Conservation (phyloP, 2,329 filamentous ascomycete species). For the Tolypocladium paradoxum region DNA sequence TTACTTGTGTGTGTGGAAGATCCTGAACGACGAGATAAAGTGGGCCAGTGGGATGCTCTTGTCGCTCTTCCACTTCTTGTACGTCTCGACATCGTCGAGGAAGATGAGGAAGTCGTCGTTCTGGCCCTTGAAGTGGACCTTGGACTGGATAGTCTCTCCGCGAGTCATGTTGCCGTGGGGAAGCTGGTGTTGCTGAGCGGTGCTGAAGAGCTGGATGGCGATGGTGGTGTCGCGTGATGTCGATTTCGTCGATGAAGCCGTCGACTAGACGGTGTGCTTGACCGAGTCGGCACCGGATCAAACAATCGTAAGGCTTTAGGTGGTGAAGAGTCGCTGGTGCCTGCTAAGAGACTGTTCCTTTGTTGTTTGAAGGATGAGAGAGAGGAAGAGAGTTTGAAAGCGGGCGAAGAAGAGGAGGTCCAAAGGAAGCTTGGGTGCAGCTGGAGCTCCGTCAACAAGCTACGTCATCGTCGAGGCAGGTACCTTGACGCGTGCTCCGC, state of each 20-base stretch:
- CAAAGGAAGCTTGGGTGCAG: neutral
- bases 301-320: neutral
- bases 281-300: neutral
- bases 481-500: neutral
- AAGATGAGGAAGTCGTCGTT: constrained; percentile 50
- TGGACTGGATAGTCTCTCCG: constrained; percentile 59
- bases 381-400: neutral
- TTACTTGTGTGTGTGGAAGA: constrained; percentile 85
- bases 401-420: neutral
- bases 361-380: neutral
- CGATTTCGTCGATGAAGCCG: neutral
- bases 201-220: constrained; percentile 1
- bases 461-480: constrained; percentile 9
- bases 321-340: neutral
- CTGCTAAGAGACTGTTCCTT: neutral
- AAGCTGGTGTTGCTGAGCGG: neutral
- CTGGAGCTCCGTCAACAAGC: constrained; percentile 2
- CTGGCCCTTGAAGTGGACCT: constrained; percentile 76
- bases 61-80: constrained; percentile 77
- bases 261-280: neutral
- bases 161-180: constrained; percentile 48
- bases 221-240: constrained; percentile 4
- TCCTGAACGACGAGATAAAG: constrained; percentile 78
- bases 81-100: constrained; percentile 47
- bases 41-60: constrained; percentile 68